A percentile compares a stretch with the other conserved stretches of the same genome.
These are phyloP conservation scores for Fusarium luffae DNA, from an alignment of 2,329 filamentous ascomycete species.

Conservation along the genomic window DNA sequence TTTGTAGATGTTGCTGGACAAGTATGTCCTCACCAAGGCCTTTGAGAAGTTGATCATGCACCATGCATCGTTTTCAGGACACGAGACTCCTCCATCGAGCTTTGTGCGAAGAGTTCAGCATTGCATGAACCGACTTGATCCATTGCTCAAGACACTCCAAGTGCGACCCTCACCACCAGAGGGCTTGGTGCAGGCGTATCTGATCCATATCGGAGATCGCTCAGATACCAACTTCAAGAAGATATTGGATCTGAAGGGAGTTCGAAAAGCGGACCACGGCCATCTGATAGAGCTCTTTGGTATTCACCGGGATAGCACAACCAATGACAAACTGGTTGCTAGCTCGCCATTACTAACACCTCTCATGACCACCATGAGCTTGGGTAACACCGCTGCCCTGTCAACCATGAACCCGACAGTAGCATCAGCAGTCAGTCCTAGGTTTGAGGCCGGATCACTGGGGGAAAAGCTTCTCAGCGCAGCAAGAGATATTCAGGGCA, in stretches of 20 bases:
- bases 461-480: slow-evolving; percentile 91
- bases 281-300: slow-evolving; percentile 87
- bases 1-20: slow-evolving; percentile 88
- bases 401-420: slow-evolving; percentile 57
- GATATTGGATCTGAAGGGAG: slow-evolving; percentile 93
- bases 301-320: slow-evolving; percentile 81
- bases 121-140: slow-evolving; percentile 87
- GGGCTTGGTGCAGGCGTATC: slow-evolving; percentile 94
- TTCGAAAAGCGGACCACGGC: slow-evolving; percentile 83
- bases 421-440: slow-evolving; percentile 55
- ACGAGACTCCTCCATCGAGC: slow-evolving; percentile 61
- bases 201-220: slow-evolving; percentile 95
- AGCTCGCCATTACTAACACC: slow-evolving; percentile 77
- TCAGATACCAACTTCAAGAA: slow-evolving; percentile 96
- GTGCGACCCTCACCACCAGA: slow-evolving; percentile 91
- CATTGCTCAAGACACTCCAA: slow-evolving; percentile 94
- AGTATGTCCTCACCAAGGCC: slow-evolving; percentile 86
- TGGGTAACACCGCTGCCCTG: slow-evolving; percentile 52
- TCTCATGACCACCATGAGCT: slow-evolving; percentile 62
- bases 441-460: slow-evolving; percentile 84
- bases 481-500: slow-evolving; percentile 79
- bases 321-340: slow-evolving; percentile 74
- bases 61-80: slow-evolving; percentile 61
- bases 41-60: slow-evolving; percentile 77
- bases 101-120: slow-evolving; percentile 89